Evolutionary conservation across 108 stramenopile genomes (phyloP).

Genomic region (Schizochytrium sp.): DNA sequence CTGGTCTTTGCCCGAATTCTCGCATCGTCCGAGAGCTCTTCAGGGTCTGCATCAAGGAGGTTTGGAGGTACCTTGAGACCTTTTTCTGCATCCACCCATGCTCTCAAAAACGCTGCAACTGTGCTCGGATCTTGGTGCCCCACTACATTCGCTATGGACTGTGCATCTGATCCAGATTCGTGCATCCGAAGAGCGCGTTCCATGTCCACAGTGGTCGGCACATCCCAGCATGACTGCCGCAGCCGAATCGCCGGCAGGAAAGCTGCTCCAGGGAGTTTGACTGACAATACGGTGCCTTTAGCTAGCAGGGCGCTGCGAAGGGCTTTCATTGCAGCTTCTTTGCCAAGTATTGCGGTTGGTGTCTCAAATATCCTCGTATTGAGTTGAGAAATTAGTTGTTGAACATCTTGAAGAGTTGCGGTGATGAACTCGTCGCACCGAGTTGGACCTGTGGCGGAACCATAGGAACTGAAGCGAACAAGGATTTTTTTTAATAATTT

Average conservation of each 20-base stretch:
- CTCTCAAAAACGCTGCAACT: not conserved
- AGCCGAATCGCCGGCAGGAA: conserved; percentile 30
- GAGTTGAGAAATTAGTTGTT: too few relatives aligned
- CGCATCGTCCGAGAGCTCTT: not conserved
- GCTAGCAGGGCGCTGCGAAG: conserved; percentile 35
- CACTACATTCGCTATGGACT: not conserved
- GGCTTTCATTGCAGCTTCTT: conserved; percentile 16
- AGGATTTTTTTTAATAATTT: too few relatives aligned
- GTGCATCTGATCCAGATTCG: not conserved
- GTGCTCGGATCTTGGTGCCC: conserved; percentile 33
- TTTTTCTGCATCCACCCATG: not conserved
- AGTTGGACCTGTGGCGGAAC: too few relatives aligned
- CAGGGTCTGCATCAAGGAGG: conserved; percentile 12
- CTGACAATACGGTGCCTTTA: conserved; percentile 25
- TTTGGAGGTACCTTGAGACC: not conserved
- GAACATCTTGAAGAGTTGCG: too few relatives aligned
- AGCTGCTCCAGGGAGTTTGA: conserved; percentile 12
- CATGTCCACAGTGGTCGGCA: not conserved
- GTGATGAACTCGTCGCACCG: too few relatives aligned
- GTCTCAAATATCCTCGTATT: too few relatives aligned
- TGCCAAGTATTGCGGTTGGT: too few relatives aligned
- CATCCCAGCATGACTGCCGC: conserved; percentile 27
- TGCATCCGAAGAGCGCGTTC: conserved; percentile 7
- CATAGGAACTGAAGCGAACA: too few relatives aligned
- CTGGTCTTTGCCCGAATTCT: not conserved